These are phyloP conservation scores for Monosporascus sp. DNA, from an alignment of 2,329 filamentous ascomycete genomes.

Conservation along the genomic window DNA sequence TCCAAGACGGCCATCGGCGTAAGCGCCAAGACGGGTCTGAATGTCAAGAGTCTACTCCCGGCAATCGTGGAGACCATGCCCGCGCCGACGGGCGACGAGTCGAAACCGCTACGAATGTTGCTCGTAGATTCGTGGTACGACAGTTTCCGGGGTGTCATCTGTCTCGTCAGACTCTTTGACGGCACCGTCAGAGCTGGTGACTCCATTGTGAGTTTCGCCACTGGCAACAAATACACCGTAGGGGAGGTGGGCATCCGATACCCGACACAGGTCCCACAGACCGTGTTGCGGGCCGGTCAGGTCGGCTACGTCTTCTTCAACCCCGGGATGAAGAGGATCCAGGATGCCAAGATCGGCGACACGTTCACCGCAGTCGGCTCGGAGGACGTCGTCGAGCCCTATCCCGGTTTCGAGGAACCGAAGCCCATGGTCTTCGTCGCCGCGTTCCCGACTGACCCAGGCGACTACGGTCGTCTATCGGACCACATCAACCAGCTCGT, in stretches of 20 bases:
- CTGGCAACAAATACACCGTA: constrained; percentile 82
- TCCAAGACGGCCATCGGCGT: constrained; percentile 65
- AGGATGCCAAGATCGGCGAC: constrained; percentile 93
- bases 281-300: constrained; percentile 78
- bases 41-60: constrained; percentile 78
- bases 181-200: constrained; percentile 79
- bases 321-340: constrained; percentile 93
- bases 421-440: constrained; percentile 99
- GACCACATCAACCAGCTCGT: constrained; percentile 93
- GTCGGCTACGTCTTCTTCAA: constrained; percentile 98
- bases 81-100: constrained; percentile 66
- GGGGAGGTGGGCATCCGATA: constrained; percentile 98
- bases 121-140: constrained; percentile 99
- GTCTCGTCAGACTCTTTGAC: constrained; percentile 88
- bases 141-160: constrained; percentile 87
- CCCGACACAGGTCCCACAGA: constrained; percentile 78
- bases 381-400: constrained; percentile 70
- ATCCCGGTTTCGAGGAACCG: constrained; percentile 92
- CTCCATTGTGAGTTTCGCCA: constrained; percentile 81
- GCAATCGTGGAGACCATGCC: constrained; percentile 82
- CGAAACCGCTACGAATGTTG: constrained; percentile 72
- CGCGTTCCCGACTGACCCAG: constrained; percentile 88
- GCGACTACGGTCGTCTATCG: constrained; percentile 79
- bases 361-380: constrained; percentile 81
- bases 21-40: constrained; percentile 89